These are phyloP conservation scores for Wallacemonas sp. DNA, from an alignment of 208 protist genomes.

Conservation along the genomic window DNA sequence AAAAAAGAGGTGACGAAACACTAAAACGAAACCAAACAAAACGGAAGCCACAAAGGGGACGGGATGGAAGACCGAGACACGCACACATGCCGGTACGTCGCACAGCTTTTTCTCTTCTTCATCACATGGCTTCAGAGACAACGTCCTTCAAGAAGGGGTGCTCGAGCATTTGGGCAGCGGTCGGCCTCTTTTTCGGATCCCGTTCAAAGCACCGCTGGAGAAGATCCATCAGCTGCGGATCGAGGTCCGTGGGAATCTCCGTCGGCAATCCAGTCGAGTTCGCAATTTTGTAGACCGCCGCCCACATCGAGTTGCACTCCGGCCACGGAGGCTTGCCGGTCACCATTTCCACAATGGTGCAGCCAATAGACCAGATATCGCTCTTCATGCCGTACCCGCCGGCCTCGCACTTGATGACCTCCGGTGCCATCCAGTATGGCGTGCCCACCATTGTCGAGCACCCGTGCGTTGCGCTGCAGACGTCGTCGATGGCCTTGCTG, in stretches of 20 bases:
- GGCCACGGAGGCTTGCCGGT: constrained; percentile 91
- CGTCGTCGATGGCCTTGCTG: constrained; percentile 84
- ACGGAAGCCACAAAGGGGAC: too few relatives aligned
- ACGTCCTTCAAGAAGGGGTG: constrained; percentile 69
- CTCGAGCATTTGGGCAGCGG: constrained; percentile 60
- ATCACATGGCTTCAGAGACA: constrained; percentile 9
- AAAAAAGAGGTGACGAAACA: constrained; percentile 15
- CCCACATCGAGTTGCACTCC: constrained; percentile 88
- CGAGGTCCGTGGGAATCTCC: constrained; percentile 76
- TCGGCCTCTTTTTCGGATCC: constrained; percentile 70
- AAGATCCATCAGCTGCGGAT: constrained; percentile 76
- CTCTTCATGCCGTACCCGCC: constrained; percentile 92
- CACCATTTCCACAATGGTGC: constrained; percentile 94
- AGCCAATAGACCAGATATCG: constrained; percentile 95
- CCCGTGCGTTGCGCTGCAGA: constrained; percentile 78
- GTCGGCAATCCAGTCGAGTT: constrained; percentile 85
- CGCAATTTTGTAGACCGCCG: constrained; percentile 87
- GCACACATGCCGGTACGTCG: too few relatives aligned
- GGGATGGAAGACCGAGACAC: too few relatives aligned
- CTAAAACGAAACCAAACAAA: too few relatives aligned
- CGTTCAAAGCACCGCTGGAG: constrained; percentile 82
- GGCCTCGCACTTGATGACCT: constrained; percentile 88
- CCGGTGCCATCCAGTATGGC: constrained; percentile 93
- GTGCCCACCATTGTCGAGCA: constrained; percentile 88
- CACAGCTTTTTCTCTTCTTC: too few relatives aligned